Percentiles rank a stretch among this genome's conserved stretches.
Conservation (phyloP, 2,329 filamentous ascomycete genomes). For the Tolypocladium ophioglossoides region DNA sequence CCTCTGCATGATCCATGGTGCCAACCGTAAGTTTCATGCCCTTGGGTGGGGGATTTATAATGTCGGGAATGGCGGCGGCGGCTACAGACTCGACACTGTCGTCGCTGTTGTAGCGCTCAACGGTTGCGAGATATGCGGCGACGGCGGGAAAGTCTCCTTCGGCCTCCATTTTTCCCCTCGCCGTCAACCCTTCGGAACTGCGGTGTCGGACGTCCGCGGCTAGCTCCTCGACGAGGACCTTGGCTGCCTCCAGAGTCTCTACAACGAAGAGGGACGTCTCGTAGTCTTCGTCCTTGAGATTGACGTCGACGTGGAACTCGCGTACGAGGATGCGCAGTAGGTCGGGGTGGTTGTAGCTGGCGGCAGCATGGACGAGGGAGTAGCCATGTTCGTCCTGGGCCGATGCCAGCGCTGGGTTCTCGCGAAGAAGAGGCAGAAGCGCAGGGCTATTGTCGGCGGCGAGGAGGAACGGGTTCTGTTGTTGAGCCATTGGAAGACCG, state of each 20-base stretch:
- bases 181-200: conserved; percentile 69
- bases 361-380: conserved; percentile 83
- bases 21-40: conserved; percentile 71
- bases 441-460: conserved; percentile 72
- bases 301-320: conserved; percentile 68
- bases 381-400: conserved; percentile 87
- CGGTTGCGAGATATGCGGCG: conserved; percentile 52
- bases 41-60: conserved; percentile 56
- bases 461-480: conserved; percentile 57
- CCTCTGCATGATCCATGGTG: conserved; percentile 54
- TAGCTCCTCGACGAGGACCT: conserved; percentile 72
- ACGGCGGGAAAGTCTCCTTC: conserved; percentile 73
- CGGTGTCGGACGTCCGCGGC: conserved; percentile 53
- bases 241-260: conserved; percentile 70
- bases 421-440: conserved; percentile 63
- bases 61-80: conserved; percentile 18
- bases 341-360: conserved; percentile 80
- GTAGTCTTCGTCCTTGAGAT: conserved; percentile 79
- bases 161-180: conserved; percentile 65
- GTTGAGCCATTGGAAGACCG: conserved; percentile 32
- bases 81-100: conserved; percentile 17
- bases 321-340: conserved; percentile 66
- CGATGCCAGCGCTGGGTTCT: conserved; percentile 65
- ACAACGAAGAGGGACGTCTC: conserved; percentile 94
- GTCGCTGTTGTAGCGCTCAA: conserved; percentile 15